Evolutionary conservation across 164 flowering plant genomes (phyloP).

Genomic region (Cinnamomum micranthum): DNA sequence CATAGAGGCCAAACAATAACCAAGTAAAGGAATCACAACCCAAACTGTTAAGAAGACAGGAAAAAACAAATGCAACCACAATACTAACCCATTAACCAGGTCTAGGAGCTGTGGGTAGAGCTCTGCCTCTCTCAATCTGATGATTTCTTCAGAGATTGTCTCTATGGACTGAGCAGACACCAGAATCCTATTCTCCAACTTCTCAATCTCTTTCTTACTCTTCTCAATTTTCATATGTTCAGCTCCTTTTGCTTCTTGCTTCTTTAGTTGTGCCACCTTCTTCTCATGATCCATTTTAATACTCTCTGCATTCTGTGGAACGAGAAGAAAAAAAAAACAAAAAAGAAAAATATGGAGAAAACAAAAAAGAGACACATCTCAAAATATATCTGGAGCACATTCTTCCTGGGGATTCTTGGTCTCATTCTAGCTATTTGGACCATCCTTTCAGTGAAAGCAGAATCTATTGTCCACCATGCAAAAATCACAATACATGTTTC

Average conservation of each 20-base stretch:
- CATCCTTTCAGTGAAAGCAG: neutral
- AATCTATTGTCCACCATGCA: neutral
- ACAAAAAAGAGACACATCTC: no score
- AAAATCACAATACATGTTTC: neutral
- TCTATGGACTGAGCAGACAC: conserved; percentile 87
- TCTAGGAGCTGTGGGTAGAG: conserved; percentile 88
- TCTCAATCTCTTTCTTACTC: conserved; percentile 81
- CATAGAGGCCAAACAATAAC: no score
- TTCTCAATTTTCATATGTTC: conserved; percentile 85
- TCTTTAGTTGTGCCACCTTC: conserved; percentile 54
- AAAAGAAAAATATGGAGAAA: no score
- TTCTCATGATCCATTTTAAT: conserved; percentile 78
- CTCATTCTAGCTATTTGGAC: neutral
- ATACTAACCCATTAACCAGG: conserved; percentile 81
- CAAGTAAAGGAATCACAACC: neutral
- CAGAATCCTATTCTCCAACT: conserved; percentile 65
- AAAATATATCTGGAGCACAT: neutral
- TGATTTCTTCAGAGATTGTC: conserved; percentile 75
- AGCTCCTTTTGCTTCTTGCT: conserved; percentile 67
- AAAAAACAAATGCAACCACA: neutral
- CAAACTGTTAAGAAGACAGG: neutral
- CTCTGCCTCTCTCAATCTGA: conserved; percentile 77
- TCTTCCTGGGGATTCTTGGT: neutral
- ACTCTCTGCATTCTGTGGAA: conserved; percentile 66
- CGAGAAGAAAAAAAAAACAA: no score